Evolutionary conservation across 345 rosid genomes (phyloP), one percentile per base, ranked within the genome.

Genomic region (Populus deltoides): DNA sequence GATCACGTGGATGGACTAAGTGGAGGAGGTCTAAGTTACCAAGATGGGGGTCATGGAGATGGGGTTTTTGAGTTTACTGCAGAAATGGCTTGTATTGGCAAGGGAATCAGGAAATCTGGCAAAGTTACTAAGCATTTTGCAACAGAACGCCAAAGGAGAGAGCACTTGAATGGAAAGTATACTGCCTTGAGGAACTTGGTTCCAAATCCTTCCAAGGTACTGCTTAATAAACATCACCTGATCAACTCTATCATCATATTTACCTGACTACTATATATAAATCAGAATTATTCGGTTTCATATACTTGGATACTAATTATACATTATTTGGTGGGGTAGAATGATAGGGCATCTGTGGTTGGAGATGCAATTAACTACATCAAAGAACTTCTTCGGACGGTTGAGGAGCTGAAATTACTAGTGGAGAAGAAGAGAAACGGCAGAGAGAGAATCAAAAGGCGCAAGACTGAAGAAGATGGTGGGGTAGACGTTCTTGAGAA

Each of bases 321-420:
- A 11, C 27, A 68, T 71, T 47, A 49, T 65, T 43, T 61, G 73
- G 12, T 47, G 66, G 66, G 20, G 6, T 70, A 95, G 99, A 81
- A 63, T 73, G 97, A 95, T 80, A 90, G 94, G 84, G 98, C 99
- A 67, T 90, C 97, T 2, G 78, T 91, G 22, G 91, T 96, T 78
- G 96, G 86, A 80, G 97, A 92, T 75, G 97, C 97, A 20, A 92
- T 91, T 3, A 86, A 83, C 7, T 92, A 93, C 84, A 93, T 93
- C 68, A 86, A 90, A 81, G 98, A 93, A 84, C 88, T 96, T 6
- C 87, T 82, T 9, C 73, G 90, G 71, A 88, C 90, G 13, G 94
- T 93, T 6, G 80, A 87, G 25, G 97, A 92, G 86, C 97, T 92
- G 31, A 90, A 90, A 81, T 68, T 88, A 66, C 92, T 92, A n/a